Conservation (phyloP, 2,329 filamentous ascomycete genomes). For the Erysiphe neolycopersici region DNA sequence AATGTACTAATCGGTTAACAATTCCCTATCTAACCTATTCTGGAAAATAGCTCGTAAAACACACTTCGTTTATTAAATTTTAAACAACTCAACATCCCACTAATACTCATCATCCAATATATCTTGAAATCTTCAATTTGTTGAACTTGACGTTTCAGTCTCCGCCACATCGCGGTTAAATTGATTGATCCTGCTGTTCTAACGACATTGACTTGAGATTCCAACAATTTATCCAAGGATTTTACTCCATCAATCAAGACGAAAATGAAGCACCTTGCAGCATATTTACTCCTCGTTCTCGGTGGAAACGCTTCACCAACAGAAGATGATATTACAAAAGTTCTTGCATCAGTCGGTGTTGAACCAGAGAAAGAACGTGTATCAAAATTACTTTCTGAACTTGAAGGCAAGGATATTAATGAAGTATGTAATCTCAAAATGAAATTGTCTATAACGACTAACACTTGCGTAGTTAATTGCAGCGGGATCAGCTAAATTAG, state of each 20-base stretch:
- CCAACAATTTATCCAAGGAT: constrained; percentile 2
- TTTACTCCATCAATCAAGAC: constrained; percentile 14
- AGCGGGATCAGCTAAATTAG: constrained; percentile 77
- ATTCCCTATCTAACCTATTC: no score
- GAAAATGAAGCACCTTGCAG: constrained; percentile 99
- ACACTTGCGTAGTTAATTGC: constrained; percentile 48
- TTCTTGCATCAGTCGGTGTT: constrained; percentile 83
- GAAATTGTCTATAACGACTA: constrained; percentile 5
- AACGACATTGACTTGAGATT: constrained; percentile 8
- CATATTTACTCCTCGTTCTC: constrained; percentile 90
- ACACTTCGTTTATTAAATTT: no score
- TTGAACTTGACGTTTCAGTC: constrained; percentile 89
- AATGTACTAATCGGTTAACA: no score
- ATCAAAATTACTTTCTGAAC: constrained; percentile 65
- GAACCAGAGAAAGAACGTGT: constrained; percentile 80
- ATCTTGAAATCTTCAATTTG: no score
- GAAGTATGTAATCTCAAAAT: constrained; percentile 31
- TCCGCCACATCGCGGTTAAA: constrained; percentile 96
- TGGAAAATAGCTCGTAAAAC: no score
- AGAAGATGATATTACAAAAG: constrained; percentile 58
- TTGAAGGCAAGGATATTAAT: constrained; percentile 76
- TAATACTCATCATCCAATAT: no score
- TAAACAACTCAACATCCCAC: no score
- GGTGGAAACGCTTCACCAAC: constrained; percentile 79
- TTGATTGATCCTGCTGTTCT: constrained; percentile 92